Evolutionary conservation across 2,329 filamentous ascomycete genomes (phyloP), one percentile per base, ranked within the genome.

Genomic region (Fusarium vanettenii): DNA sequence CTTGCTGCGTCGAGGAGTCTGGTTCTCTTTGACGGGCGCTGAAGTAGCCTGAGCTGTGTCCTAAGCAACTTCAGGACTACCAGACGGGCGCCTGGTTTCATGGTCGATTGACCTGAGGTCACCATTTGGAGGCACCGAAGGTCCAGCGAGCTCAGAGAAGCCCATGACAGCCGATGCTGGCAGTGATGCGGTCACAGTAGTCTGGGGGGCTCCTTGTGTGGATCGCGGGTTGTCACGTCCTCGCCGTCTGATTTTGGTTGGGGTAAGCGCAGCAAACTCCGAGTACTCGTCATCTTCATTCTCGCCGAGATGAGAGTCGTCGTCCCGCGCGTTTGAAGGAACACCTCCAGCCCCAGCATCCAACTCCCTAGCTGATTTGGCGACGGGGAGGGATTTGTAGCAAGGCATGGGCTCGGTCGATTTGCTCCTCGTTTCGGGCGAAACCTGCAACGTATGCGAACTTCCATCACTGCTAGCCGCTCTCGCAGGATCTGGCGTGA

Each of bases 11-110:
- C 33, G 52, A 35, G 45, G 13, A 41, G 10, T n/a, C 9, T 57
- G 64, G 25, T 60, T 39, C 50, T 66, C 55, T 25, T 70, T 70
- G 55, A 31, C 29, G 33, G 37, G 60, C 31, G 57, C 66, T 61
- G 43, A 64, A 43, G 35, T 70, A 64, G 61, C 67, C 63, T 70
- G 64, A 52, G 62, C 75, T 73, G 74, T 27, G 71, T 78, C 59
- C 75, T 79, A 79, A 68, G 48, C 76, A 78, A 76, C 65, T 57
- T 55, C 55, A n/a, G 50, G 63, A 52, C 55, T 65, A 72, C 52
- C 67, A 37, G 69, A 69, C 20, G 65, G 68, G 14, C 61, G 60
- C 20, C 33, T 43, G 13, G 27, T 55, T 7, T 25, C 37, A 35
- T 62, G 48, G 25, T 48, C 25, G 7, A 65, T 45, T 45, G 60